Conservation (phyloP, 306 rosid genomes). For the Cucumis melo region DNA sequence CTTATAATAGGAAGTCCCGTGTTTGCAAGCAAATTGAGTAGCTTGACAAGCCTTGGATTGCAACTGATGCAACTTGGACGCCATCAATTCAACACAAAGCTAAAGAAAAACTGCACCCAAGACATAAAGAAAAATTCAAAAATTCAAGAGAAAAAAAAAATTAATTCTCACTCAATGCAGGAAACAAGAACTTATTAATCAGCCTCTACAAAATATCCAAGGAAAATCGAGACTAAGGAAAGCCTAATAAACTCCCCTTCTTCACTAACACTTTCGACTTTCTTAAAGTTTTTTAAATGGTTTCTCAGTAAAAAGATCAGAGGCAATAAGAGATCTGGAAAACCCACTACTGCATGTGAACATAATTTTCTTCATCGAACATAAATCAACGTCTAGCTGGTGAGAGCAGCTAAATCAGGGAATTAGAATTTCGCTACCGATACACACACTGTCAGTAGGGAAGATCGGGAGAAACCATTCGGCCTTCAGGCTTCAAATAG, state of each 20-base stretch:
- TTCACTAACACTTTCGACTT: not conserved
- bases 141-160: not conserved
- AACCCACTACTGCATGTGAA: not conserved
- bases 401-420: not conserved
- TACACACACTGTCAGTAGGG: not conserved
- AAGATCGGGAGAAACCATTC: not conserved
- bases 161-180: not conserved
- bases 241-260: not conserved
- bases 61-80: constrained; percentile 59
- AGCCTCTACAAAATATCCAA: not conserved
- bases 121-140: not conserved
- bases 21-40: constrained; percentile 39
- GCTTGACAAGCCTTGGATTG: constrained; percentile 79
- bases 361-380: not conserved
- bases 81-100: constrained; percentile 29
- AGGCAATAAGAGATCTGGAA: not conserved
- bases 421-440: not conserved
- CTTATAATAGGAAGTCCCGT: constrained; percentile 58
- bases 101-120: not conserved
- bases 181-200: not conserved
- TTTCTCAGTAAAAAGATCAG: not conserved
- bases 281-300: not conserved
- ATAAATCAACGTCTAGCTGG: not conserved
- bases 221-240: not conserved
- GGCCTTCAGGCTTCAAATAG: not conserved